A percentile compares a stretch with the other conserved stretches of the same genome.
phyloP scores from a whole-genome alignment of 1,139 yeast genomes.

The Lodderomyces pseudojiufengensis region DNA sequence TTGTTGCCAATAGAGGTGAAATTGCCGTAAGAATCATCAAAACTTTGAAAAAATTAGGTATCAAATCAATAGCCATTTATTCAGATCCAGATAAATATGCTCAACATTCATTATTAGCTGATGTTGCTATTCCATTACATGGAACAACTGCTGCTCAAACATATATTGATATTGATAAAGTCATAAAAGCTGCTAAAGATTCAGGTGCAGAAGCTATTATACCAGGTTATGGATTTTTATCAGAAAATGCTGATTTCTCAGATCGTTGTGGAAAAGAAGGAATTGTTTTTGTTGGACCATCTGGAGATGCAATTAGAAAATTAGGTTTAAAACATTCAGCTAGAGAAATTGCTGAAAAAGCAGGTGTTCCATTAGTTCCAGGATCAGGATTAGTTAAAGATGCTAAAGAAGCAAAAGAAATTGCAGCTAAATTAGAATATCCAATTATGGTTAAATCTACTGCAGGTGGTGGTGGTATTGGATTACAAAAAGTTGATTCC shows the following conservation, averaged over 20 bases:
- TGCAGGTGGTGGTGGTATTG: slow-evolving; percentile 99
- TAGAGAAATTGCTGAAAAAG: slow-evolving; percentile 82
- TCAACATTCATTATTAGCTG: slow-evolving; percentile 80
- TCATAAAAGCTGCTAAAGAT: slow-evolving; percentile 76
- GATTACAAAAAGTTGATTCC: slow-evolving; percentile 86
- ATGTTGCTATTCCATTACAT: slow-evolving; percentile 70
- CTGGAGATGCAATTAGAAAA: slow-evolving; percentile 86
- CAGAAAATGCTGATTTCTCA: slow-evolving; percentile 95
- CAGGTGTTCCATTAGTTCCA: slow-evolving; percentile 92
- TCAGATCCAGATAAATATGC: slow-evolving; percentile 90
- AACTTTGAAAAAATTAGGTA: slow-evolving; percentile 76
- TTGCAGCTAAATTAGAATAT: slow-evolving; percentile 77
- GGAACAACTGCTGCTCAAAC: slow-evolving; percentile 90
- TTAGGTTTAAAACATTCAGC: slow-evolving; percentile 95
- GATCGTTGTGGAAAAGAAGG: slow-evolving; percentile 82
- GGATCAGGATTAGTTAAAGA: slow-evolving; percentile 79
- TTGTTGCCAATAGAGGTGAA: slow-evolving; percentile 97
- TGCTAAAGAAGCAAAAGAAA: slow-evolving; percentile 67
- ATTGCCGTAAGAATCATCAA: slow-evolving; percentile 91
- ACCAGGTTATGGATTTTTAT: slow-evolving; percentile 95
- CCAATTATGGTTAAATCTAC: slow-evolving; percentile 97
- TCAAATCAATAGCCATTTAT: slow-evolving; percentile 80
- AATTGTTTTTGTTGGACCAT: slow-evolving; percentile 90
- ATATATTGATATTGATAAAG: slow-evolving; percentile 79
- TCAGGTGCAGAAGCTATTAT: slow-evolving; percentile 88